Percentiles rank a stretch among this genome's conserved stretches.
Evolutionary conservation across 371 early-diverging fungal genomes (phyloP).

Genomic region (Mucor piriformis): DNA sequence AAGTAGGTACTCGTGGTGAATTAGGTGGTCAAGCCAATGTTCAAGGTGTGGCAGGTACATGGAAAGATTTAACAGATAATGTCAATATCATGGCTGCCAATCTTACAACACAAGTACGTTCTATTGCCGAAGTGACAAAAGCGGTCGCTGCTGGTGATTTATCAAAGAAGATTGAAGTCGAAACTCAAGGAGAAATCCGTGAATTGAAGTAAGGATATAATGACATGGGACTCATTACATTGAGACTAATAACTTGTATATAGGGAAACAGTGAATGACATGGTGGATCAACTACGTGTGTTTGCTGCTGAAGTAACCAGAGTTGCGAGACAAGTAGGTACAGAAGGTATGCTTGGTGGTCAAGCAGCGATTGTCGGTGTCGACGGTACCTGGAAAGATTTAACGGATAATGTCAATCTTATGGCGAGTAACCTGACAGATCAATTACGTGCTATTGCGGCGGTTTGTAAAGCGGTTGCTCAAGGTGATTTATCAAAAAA

Average conservation of each 20-base stretch:
- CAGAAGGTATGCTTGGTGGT: slow-evolving; percentile 32
- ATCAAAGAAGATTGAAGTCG: slow-evolving; percentile 38
- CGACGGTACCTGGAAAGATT: slow-evolving; percentile 62
- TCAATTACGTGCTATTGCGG: slow-evolving; percentile 35
- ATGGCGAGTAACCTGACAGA: slow-evolving; percentile 37
- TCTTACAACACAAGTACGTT: slow-evolving; percentile 46
- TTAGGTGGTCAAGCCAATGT: slow-evolving; percentile 53
- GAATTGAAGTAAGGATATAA: slow-evolving; percentile 19
- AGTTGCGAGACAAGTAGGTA: slow-evolving; percentile 32
- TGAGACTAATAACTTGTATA: too few species aligned
- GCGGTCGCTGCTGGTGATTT: slow-evolving; percentile 46
- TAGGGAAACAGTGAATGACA: slow-evolving; percentile 29
- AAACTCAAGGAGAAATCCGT: slow-evolving; percentile 40
- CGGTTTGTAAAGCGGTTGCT: slow-evolving; percentile 39
- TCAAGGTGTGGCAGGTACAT: too few species aligned
- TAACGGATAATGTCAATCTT: slow-evolving; percentile 46
- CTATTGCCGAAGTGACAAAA: slow-evolving; percentile 42
- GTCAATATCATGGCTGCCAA: slow-evolving; percentile 49
- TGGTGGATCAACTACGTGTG: slow-evolving; percentile 34
- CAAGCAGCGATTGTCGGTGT: slow-evolving; percentile 51
- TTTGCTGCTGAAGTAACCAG: slow-evolving; percentile 35
- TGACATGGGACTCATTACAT: too few species aligned
- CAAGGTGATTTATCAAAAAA: slow-evolving; percentile 36
- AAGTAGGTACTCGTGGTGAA: slow-evolving; percentile 47
- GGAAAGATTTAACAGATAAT: too few species aligned